Evolutionary conservation across 129 eudicot genomes (phyloP), one percentile per base, ranked within the genome.

Genomic region (Glebionis coronaria): DNA sequence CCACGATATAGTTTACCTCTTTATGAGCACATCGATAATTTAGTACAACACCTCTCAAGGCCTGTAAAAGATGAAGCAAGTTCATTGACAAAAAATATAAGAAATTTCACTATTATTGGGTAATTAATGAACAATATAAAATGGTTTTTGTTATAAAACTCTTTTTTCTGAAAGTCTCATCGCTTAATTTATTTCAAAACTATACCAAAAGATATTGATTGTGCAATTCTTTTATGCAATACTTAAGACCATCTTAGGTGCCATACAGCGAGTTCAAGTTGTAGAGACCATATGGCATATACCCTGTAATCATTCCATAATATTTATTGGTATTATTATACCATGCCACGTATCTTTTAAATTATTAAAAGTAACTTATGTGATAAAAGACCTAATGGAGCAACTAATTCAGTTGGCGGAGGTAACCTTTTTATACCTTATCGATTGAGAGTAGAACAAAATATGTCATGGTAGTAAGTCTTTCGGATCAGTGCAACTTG

Each of bases 221-320:
- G 56, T 80, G 88, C 88, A 83, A 77, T 66, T 83, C 88, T 73
- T 83, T 77, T 70, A 84, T 81, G 76, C 90, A 84, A 69, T 75
- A 60, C 35, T 84, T 84, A 51, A 84, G 82, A 73, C 81, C 90
- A 67, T 84, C 90, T 61, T 67, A 70, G 28, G 90, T 77, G 68
- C 86, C 90, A 59, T 84, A 84, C 25, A 86, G 79, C 3, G 87
- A 82, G 65, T 82, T 85, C 73, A 85, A 79, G 82, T 85, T 85
- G 84, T 82, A 85, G 51, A 85, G 84, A 69, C 82, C 87, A 52
- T 84, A 82, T 75, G 91, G 91, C 91, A 85, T 85, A 68, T 85
- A 85, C 73, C 91, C 91, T 84, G 86, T 60, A 81, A 61, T 54
- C 56, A 76, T 50, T 59, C 60, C 61, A 50, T 45, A 21, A 67